These are phyloP conservation scores for Amoebophrya sp. DNA, from an alignment of 169 alveolate species.

Conservation along the genomic window DNA sequence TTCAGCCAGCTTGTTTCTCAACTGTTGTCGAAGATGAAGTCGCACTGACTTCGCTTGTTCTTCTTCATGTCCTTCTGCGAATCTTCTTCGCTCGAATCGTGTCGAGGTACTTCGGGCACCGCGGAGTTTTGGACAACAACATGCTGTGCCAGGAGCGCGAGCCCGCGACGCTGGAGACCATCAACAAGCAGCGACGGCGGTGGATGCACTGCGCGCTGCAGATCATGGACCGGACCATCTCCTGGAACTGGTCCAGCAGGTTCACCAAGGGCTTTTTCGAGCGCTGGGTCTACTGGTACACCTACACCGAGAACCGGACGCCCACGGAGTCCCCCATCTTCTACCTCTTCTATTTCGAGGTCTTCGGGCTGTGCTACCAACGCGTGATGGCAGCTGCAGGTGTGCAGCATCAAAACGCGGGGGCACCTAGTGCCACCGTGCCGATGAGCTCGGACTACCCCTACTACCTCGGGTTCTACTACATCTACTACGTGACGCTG, in stretches of 20 bases:
- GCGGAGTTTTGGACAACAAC: neutral
- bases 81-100: no score
- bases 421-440: neutral
- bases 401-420: neutral
- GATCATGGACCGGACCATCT: neutral
- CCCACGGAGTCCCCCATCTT: neutral
- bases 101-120: neutral
- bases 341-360: neutral
- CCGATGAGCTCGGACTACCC: neutral
- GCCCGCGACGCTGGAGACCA: neutral
- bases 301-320: neutral
- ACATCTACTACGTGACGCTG: neutral
- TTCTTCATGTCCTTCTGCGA: no score
- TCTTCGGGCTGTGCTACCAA: neutral
- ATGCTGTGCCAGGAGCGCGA: conserved; percentile 5
- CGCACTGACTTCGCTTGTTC: no score
- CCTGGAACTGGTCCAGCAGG: neutral
- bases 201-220: neutral
- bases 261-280: neutral
- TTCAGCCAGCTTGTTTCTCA: no score
- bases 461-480: neutral
- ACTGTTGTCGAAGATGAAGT: no score
- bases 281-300: neutral
- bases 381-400: neutral
- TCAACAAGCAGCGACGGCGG: neutral